Evolutionary conservation across 441 rosid species (phyloP), one percentile per base, ranked within the genome.

Genomic region (Eugenia klotzschiana): DNA sequence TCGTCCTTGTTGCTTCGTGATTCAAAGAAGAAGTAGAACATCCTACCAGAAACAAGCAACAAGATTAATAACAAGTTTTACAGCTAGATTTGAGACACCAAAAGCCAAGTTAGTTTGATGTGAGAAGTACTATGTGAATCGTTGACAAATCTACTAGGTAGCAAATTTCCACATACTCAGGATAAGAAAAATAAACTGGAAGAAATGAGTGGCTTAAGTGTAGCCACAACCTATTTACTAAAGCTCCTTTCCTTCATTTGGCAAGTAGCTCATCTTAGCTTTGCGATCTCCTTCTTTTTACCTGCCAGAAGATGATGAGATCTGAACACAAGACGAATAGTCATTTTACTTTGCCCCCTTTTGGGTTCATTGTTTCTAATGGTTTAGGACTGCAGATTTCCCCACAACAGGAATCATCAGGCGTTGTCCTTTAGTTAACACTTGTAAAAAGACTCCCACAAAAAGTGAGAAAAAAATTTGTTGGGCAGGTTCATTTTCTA

Each of bases 1-100:
- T 90, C 96, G 79, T 88, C 87, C 90, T 91, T 91, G 87, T 89
- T 92, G 86, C 84, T 84, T 55, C 99, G 93, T 16, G 98, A 94
- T 87, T 96, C 99, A 82, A 95, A 96, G 92, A 95, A 94, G 91
- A 95, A 95, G 91, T 95, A 96, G 81, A 96, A 96, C 94, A 96
- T 84, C 89, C 99, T 95, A 84, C 82, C 84, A 58, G 53, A 85
- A 84, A 25, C 69, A 26, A 86, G 23, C 69, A 5, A 58, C 72
- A n/a, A 82, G 73, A 58, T 33, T 27, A n/a, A 82, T 33, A 55
- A 29, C 40, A 8, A 74, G 79, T 55, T 50, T 23, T n/a, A 33
- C 40, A 79, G n/a, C 25, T 50, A 26, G 25, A 33, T 33, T 27
- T 79, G 57, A 46, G 56, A 79, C 74, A 33, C 74, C 46, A 64